A percentile compares a stretch with the other conserved stretches of the same genome.
phyloP scores from a whole-genome alignment of 1,284 basidiomycete genomes.

The Hypsizygus ulmarius region DNA sequence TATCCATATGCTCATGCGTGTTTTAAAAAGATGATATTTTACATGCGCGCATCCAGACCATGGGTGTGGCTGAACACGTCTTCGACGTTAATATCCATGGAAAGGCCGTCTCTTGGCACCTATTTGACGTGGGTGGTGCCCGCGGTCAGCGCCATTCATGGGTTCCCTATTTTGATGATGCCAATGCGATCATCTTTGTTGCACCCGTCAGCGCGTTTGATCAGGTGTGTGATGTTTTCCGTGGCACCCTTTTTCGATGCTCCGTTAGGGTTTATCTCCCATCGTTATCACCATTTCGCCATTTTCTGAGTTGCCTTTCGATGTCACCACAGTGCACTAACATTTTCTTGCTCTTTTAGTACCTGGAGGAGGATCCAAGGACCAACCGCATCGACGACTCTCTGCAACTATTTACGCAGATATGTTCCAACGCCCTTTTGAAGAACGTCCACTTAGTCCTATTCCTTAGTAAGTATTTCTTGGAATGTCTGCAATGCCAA shows the following conservation, averaged over 20 bases:
- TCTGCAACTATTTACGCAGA: slow-evolving; percentile 77
- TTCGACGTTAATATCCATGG: slow-evolving; percentile 75
- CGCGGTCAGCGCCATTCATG: slow-evolving; percentile 81
- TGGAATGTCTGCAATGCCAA: background rate
- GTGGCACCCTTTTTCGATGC: slow-evolving; percentile 3
- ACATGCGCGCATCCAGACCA: slow-evolving; percentile 80
- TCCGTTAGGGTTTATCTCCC: background rate
- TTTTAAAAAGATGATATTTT: slow-evolving; percentile 67
- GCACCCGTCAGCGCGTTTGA: slow-evolving; percentile 86
- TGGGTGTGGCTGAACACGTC: slow-evolving; percentile 78
- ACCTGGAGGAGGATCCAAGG: slow-evolving; percentile 78
- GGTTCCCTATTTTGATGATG: slow-evolving; percentile 81
- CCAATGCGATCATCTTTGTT: slow-evolving; percentile 83
- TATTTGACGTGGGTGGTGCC: slow-evolving; percentile 80
- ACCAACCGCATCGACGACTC: slow-evolving; percentile 84
- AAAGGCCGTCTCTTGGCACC: slow-evolving; percentile 72
- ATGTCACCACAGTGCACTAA: slow-evolving; percentile 5
- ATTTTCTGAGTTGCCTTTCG: background rate
- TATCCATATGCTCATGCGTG: slow-evolving; percentile 30
- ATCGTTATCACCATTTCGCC: background rate
- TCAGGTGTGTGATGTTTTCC: slow-evolving; percentile 48
- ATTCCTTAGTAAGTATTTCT: slow-evolving; percentile 58
- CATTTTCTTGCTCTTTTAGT: slow-evolving; percentile 43
- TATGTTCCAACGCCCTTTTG: slow-evolving; percentile 75
- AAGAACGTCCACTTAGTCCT: slow-evolving; percentile 77